phyloP scores from a whole-genome alignment of 768 basidiomycete genomes.

The Gloeophyllum trabeum region DNA sequence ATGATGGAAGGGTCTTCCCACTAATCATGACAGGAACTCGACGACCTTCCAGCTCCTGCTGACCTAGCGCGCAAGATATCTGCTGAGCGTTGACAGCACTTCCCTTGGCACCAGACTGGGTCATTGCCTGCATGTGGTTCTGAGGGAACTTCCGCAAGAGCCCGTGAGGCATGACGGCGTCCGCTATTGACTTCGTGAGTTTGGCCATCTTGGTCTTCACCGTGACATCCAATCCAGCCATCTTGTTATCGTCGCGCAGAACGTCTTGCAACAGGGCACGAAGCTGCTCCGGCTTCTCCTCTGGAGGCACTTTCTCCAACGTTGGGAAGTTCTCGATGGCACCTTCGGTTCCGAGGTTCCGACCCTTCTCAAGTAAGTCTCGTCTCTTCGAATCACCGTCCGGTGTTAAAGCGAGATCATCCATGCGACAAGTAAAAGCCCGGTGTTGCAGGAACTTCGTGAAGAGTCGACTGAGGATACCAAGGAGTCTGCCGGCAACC shows the following conservation, averaged over 20 bases:
- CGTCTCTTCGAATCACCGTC: constrained; percentile 65
- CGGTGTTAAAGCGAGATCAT: constrained; percentile 85
- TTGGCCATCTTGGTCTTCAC: constrained; percentile 79
- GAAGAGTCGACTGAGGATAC: constrained; percentile 87
- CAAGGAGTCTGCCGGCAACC: constrained; percentile 81
- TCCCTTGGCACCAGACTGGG: constrained; percentile 94
- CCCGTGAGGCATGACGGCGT: constrained; percentile 76
- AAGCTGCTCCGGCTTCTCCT: constrained; percentile 47
- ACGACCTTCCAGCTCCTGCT: constrained; percentile 96
- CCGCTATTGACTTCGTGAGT: constrained; percentile 84
- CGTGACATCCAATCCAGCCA: constrained; percentile 92
- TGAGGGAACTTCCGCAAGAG: constrained; percentile 91
- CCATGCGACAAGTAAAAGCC: constrained; percentile 98
- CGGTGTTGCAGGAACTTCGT: constrained; percentile 96
- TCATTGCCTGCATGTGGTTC: constrained; percentile 99
- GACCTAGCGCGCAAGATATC: constrained; percentile 95
- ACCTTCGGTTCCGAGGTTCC: constrained; percentile 71
- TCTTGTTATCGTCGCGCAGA: constrained; percentile 89
- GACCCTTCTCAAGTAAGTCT: constrained; percentile 54
- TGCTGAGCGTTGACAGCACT: constrained; percentile 95
- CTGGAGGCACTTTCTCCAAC: constrained; percentile 34
- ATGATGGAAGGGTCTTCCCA: constrained; percentile 95
- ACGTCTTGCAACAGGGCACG: constrained; percentile 77
- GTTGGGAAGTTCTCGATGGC: constrained; percentile 89
- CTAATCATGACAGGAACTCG: constrained; percentile 99